Conservation (phyloP, 257 asterid species). For the Ballota nigra region DNA sequence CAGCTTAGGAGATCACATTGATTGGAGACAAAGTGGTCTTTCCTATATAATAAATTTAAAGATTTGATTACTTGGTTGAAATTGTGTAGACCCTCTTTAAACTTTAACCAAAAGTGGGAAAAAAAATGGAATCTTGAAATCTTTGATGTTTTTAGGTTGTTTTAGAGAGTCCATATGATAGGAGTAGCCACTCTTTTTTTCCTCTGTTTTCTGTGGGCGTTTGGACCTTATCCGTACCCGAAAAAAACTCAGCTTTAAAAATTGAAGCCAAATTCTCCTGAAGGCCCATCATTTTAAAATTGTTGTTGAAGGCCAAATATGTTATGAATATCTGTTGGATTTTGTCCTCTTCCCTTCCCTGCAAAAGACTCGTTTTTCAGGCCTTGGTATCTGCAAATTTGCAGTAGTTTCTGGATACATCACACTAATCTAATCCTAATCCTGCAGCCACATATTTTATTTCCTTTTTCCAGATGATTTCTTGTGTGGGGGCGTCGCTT, state of each 20-base stretch:
- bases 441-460: not conserved
- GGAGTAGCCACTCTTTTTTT: not conserved
- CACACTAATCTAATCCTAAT: constrained; percentile 20
- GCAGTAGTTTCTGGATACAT: not conserved
- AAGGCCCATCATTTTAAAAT: not conserved
- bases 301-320: not conserved
- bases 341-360: constrained; percentile 26
- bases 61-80: not conserved
- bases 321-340: constrained; percentile 10
- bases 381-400: constrained; percentile 30
- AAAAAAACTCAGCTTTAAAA: not conserved
- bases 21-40: too few relatives aligned
- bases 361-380: constrained; percentile 29
- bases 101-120: constrained; percentile 13
- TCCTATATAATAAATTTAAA: too few relatives aligned
- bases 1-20: too few relatives aligned
- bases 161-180: not conserved
- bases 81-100: not conserved
- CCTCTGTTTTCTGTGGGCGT: constrained; percentile 27
- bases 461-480: not conserved
- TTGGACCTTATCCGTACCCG: not conserved
- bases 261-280: too few relatives aligned
- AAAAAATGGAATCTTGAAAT: constrained; percentile 23
- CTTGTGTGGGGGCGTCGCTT: constrained; percentile 5
- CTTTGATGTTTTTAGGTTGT: not conserved